Percentiles rank a stretch among this genome's conserved stretches.
Conservation (phyloP, 768 basidiomycete species). For the Termitomyces sp. region DNA sequence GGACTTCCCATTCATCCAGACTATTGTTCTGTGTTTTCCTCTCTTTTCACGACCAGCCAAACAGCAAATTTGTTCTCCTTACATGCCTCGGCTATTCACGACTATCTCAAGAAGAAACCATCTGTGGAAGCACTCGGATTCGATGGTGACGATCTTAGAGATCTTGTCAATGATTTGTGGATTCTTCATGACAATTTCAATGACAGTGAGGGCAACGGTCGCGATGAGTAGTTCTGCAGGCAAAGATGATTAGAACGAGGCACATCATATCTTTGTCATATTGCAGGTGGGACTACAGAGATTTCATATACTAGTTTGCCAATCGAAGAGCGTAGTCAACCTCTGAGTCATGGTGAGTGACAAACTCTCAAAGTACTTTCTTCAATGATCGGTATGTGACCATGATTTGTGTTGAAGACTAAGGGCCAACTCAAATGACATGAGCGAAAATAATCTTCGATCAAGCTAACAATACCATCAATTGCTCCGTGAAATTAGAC, state of each 20-base stretch:
- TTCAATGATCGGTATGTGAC: too few relatives aligned
- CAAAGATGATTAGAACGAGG: background rate
- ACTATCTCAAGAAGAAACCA: slow-evolving; percentile 32
- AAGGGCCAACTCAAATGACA: too few relatives aligned
- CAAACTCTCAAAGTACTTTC: too few relatives aligned
- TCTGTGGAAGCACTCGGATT: slow-evolving; percentile 31
- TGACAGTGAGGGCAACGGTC: slow-evolving; percentile 19
- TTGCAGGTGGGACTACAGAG: background rate
- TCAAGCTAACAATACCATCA: too few relatives aligned
- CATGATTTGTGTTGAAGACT: too few relatives aligned
- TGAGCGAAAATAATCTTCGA: too few relatives aligned
- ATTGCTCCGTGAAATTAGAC: too few relatives aligned
- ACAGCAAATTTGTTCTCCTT: slow-evolving; percentile 36
- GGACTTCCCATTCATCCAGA: slow-evolving; percentile 12
- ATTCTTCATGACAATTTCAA: slow-evolving; percentile 43
- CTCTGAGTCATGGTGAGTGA: too few relatives aligned
- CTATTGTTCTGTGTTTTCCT: slow-evolving; percentile 30
- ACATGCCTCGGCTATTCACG: slow-evolving; percentile 49
- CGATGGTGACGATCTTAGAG: slow-evolving; percentile 51
- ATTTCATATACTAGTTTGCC: background rate
- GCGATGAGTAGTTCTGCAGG: background rate
- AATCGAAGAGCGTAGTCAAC: background rate
- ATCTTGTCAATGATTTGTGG: slow-evolving; percentile 55
- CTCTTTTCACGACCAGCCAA: slow-evolving; percentile 36
- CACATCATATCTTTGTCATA: background rate